Percentiles rank a stretch among this genome's conserved stretches.
Conservation (phyloP, 257 asterid genomes). For the Paulownia fortunei region DNA sequence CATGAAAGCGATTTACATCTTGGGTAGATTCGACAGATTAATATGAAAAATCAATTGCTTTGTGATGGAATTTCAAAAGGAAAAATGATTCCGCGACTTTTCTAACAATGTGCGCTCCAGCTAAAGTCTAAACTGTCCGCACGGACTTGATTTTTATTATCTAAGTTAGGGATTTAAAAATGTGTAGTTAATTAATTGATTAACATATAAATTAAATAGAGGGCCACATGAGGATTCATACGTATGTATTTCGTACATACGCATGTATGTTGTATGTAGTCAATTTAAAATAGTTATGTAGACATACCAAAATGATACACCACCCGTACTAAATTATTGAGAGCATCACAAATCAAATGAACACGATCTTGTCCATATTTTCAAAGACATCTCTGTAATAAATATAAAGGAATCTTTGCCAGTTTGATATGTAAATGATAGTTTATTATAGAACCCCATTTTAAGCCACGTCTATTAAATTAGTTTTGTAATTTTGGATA, state of each 20-base stretch:
- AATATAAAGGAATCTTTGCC: conserved; percentile 17
- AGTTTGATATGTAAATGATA: neutral
- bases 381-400: conserved; percentile 31
- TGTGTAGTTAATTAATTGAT: neutral
- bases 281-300: neutral
- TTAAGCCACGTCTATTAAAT: neutral
- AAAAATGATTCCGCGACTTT: conserved; percentile 37
- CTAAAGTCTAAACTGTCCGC: conserved; percentile 27
- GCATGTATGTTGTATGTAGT: neutral
- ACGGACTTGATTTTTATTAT: neutral
- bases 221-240: conserved; percentile 18
- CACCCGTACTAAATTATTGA: conserved; percentile 26
- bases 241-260: conserved; percentile 29
- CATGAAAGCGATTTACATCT: conserved; percentile 32
- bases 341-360: conserved; percentile 33
- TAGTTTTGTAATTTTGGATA: neutral
- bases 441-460: neutral
- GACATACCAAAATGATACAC: conserved; percentile 23
- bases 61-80: conserved; percentile 22
- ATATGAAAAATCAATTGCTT: neutral
- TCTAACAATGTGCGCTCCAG: conserved; percentile 36
- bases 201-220: neutral
- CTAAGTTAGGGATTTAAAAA: neutral
- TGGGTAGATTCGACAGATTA: conserved; percentile 16
- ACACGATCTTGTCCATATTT: conserved; percentile 42